phyloP scores from a whole-genome alignment of 2,329 filamentous ascomycete genomes.

The Aspergillus udagawae region DNA sequence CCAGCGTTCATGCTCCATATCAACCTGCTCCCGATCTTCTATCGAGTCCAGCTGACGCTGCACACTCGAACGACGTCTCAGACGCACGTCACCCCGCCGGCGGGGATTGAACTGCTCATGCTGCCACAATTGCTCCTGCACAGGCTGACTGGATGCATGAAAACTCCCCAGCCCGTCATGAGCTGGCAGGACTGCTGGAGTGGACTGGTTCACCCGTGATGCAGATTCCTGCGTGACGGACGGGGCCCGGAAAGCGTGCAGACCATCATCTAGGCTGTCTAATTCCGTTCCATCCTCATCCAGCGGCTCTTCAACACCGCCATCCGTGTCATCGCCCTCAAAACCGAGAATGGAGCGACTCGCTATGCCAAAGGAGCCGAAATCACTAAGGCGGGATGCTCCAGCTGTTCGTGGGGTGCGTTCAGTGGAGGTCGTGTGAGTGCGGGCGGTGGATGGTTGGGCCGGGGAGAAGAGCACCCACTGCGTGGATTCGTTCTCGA shows the following conservation, averaged over 20 bases:
- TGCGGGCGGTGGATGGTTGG: slow-evolving; percentile 64
- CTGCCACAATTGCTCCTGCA: slow-evolving; percentile 83
- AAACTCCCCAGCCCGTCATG: slow-evolving; percentile 94
- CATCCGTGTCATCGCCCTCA: slow-evolving; percentile 34
- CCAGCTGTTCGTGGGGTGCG: slow-evolving; percentile 64
- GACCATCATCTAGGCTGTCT: slow-evolving; percentile 87
- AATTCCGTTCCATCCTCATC: slow-evolving; percentile 66
- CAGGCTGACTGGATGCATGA: slow-evolving; percentile 55
- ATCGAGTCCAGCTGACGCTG: slow-evolving; percentile 55
- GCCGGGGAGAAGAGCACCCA: slow-evolving; percentile 92
- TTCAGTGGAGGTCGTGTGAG: slow-evolving; percentile 62
- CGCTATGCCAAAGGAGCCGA: slow-evolving; percentile 71
- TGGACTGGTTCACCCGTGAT: slow-evolving; percentile 50
- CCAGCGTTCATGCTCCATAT: slow-evolving; percentile 68
- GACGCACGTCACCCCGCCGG: slow-evolving; percentile 48
- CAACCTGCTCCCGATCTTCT: slow-evolving; percentile 53
- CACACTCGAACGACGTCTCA: slow-evolving; percentile 53
- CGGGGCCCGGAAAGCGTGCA: slow-evolving; percentile 77
- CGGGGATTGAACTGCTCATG: slow-evolving; percentile 82
- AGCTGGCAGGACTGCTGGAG: slow-evolving; percentile 71
- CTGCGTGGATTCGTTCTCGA: slow-evolving; percentile 73
- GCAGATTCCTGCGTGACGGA: slow-evolving; percentile 42
- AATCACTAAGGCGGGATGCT: slow-evolving; percentile 71
- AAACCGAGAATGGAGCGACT: slow-evolving; percentile 52
- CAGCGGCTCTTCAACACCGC: slow-evolving; percentile 57